Conservation (phyloP, 345 rosid genomes). For the Alliaria petiolata region DNA sequence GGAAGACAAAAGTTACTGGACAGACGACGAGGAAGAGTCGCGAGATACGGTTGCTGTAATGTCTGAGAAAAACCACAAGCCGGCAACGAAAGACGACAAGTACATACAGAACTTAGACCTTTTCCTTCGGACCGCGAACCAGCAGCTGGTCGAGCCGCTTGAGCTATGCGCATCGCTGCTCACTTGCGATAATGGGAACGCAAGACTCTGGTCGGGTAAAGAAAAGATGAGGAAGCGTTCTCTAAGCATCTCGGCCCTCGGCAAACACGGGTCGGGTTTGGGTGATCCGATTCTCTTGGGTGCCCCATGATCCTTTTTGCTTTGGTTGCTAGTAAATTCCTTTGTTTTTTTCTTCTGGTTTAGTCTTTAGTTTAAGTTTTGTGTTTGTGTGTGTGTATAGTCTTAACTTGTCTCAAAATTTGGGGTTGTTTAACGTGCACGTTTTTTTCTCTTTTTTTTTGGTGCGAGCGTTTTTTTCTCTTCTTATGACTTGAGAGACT, state of each 20-base stretch:
- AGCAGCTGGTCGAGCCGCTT: constrained; percentile 44
- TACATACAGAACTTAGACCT: constrained; percentile 54
- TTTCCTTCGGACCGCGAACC: constrained; percentile 45
- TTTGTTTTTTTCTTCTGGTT: not conserved
- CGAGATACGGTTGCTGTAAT: constrained; percentile 31
- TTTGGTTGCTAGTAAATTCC: not conserved
- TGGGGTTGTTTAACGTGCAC: not conserved
- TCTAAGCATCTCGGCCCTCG: constrained; percentile 69
- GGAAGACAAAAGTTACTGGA: constrained; percentile 75
- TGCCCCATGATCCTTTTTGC: constrained; percentile 31
- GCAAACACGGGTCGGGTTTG: constrained; percentile 46
- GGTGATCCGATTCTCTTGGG: constrained; percentile 58
- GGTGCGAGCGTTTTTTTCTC: no score
- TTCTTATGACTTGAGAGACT: not conserved
- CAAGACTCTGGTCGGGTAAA: constrained; percentile 31
- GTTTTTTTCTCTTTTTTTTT: no score
- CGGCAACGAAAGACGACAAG: constrained; percentile 42
- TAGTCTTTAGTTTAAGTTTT: constrained; percentile 2
- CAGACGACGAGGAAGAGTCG: constrained; percentile 53
- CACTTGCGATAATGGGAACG: constrained; percentile 41
- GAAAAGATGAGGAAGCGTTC: constrained; percentile 64
- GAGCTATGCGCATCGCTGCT: constrained; percentile 42
- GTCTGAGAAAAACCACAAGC: constrained; percentile 17
- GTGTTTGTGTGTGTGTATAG: not conserved
- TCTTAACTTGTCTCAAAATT: constrained; percentile 5